Base-by-base conservation (phyloP, 345 rosid species). In the Linum trigynum region DNA sequence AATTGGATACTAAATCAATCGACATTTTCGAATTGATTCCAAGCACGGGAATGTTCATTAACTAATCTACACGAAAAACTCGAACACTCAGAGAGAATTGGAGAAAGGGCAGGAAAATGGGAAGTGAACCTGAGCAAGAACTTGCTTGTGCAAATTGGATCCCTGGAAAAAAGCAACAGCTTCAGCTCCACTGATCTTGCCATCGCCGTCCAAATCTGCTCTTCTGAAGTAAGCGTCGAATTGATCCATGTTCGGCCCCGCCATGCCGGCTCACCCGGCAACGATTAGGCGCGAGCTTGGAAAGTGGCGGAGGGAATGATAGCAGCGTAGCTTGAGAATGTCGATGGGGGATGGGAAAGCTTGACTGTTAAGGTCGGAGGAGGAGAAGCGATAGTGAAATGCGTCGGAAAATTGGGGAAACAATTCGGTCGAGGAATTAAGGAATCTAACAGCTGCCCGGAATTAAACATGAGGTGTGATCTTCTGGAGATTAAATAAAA, bases 201-300 rank as follows among this genome's bases (percentile, higher is more conserved):
- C 99, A 74, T 90, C 97, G 65, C 97, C 92, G 40, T 94, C 95
- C 74, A 94, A 85, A 90, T 90, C 99, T 62, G 99, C 99, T 78
- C 82, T 83, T 85, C 67, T 83, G 60, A 90, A 94, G 83, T 74
- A 88, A 0, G 77, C 83, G 71, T 94, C 99, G 70, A 94, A 90
- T 79, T 79, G 88, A 81, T 90, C 92, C 88, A 73, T 78, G 76
- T 69, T 78, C 32, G 32, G 32, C 32, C 32, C 32, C 15, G 79
- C 74, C 45, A 48, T 48, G 53, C 53, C 53, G 53, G 53, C 53
- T 48, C 53, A 48, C 53, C 53, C 53, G 53, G 53, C 53, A 9
- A 15, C 53, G 53, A 48, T 48, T 48, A 48, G 14, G 14, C 53
- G 14, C 53, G 53, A 48, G 14, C 2, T 15, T 9, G 53, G 14